Evolutionary conservation across 352 stramenopile genomes (phyloP).

Genomic region (Globisporangium barbulae): DNA sequence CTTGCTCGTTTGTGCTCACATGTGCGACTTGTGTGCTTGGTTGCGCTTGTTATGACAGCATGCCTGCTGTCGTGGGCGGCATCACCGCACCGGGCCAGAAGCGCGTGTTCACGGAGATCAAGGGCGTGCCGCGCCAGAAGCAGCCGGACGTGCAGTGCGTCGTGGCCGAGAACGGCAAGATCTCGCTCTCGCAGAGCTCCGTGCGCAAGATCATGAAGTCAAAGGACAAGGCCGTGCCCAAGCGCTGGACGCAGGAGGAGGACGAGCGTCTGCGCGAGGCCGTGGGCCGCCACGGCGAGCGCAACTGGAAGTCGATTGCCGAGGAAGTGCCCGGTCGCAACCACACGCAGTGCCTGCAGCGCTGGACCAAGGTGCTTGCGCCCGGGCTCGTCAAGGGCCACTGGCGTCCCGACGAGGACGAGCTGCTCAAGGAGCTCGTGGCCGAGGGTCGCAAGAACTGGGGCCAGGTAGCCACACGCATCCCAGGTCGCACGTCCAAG

Average conservation of each 20-base stretch:
- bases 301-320: slow-evolving; percentile 89
- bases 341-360: slow-evolving; percentile 89
- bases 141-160: slow-evolving; percentile 66
- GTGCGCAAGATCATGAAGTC: slow-evolving; percentile 77
- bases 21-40: not conserved
- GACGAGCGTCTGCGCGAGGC: slow-evolving; percentile 77
- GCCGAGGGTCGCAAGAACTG: slow-evolving; percentile 84
- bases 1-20: slow-evolving; percentile 2
- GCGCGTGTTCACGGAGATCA: slow-evolving; percentile 82
- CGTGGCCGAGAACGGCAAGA: slow-evolving; percentile 35
- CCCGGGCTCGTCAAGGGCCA: slow-evolving; percentile 95
- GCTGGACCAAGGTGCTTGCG: slow-evolving; percentile 91
- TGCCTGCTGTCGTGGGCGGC: not conserved
- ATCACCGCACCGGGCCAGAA: slow-evolving; percentile 36
- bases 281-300: slow-evolving; percentile 72
- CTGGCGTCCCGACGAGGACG: slow-evolving; percentile 93
- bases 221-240: slow-evolving; percentile 81
- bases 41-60: slow-evolving; percentile 1
- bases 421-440: slow-evolving; percentile 79
- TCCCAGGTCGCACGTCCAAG: slow-evolving; percentile 87
- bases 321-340: slow-evolving; percentile 81
- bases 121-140: slow-evolving; percentile 77
- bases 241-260: slow-evolving; percentile 77
- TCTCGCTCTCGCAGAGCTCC: slow-evolving; percentile 41
- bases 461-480: slow-evolving; percentile 82